Evolutionary conservation across 495 filamentous ascomycete genomes (phyloP), one percentile per base, ranked within the genome.

Genomic region (Penicillium manginii): DNA sequence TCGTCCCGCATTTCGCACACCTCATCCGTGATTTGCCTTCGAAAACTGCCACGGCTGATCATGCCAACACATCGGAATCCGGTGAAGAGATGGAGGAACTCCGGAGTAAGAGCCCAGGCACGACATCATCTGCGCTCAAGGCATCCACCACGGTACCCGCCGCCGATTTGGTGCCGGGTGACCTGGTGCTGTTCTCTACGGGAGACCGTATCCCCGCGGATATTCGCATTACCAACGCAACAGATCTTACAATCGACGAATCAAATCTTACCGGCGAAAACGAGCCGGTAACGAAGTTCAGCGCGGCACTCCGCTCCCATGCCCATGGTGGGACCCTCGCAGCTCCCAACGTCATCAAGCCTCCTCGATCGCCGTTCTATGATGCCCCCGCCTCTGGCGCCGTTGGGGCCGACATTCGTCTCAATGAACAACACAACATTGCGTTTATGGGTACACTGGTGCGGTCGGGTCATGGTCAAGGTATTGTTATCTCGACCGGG

Each of bases 401-500:
- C 26, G 84, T 86, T 33, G 86, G 86, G 33, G 81, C 82, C 26
- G 86, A 89, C 66, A 81, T 90, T 43, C 75, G 82, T 15, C 74
- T 91, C 59, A 83, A 83, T 72, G 78, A 91, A 68, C 79, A 86
- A 68, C 78, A 83, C 51, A 96, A 96, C 64, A 93, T 99, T 68
- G 94, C 93, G 6, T 98, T 96, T 70, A 98, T 98, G 96, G 94
- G 94, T 4, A 99, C 94, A 6, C 74, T 99, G 55, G 96, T 99
- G 6, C 91, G 92, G 47, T 96, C 91, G 9, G 94, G 94, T n/a
- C 87, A 99, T 62, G 94, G 94, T 1, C 92, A 96, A 68, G 94
- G 94, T 33, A 86, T 99, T 54, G 94, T 99, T 10, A 93, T 97
- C 70, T 91, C 92, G 3, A 98, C 94, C 1, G 94, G 94, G 49